These are phyloP conservation scores for Escovopsis sp. DNA, from an alignment of 2,329 filamentous ascomycete species.

Conservation along the genomic window DNA sequence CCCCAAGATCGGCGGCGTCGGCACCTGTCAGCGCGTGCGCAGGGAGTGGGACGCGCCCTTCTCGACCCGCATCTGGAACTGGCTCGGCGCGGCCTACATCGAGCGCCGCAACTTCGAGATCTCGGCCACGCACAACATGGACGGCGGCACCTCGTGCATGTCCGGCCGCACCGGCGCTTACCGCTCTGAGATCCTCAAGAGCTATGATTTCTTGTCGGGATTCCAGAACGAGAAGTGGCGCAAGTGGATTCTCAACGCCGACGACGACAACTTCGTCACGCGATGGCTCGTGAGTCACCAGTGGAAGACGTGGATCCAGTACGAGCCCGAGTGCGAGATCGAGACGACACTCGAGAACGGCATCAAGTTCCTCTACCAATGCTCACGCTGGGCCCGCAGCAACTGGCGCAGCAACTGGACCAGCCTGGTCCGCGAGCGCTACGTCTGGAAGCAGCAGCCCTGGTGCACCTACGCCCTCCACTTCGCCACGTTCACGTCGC, in stretches of 20 bases:
- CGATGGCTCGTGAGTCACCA: conserved; percentile 85
- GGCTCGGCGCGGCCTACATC: conserved; percentile 81
- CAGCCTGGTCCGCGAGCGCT: conserved; percentile 67
- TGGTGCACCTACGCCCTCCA: conserved; percentile 93
- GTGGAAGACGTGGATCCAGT: conserved; percentile 93
- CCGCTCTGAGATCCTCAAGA: conserved; percentile 72
- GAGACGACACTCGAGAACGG: conserved; percentile 87
- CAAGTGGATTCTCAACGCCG: conserved; percentile 79
- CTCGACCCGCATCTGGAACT: conserved; percentile 60
- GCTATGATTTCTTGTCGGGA: conserved; percentile 69
- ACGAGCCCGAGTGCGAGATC: conserved; percentile 78
- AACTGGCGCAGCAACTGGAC: conserved; percentile 97
- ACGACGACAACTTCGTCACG: conserved; percentile 97
- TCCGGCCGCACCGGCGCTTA: conserved; percentile 90
- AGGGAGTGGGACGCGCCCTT: conserved; percentile 47
- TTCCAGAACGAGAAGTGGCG: conserved; percentile 89
- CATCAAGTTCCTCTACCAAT: conserved; percentile 80
- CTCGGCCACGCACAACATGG: conserved; percentile 85
- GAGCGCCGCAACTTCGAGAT: conserved; percentile 94
- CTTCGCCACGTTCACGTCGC: conserved; percentile 80
- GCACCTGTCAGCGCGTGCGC: conserved; percentile 76
- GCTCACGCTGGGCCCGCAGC: conserved; percentile 85
- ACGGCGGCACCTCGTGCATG: conserved; percentile 92
- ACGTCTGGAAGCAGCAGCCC: conserved; percentile 72
- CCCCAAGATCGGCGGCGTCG: conserved; percentile 69